A percentile compares a stretch with the other conserved stretches of the same genome.
These are phyloP conservation scores for Fraxinus nigra DNA, from an alignment of 305 asterid genomes.

Conservation along the genomic window DNA sequence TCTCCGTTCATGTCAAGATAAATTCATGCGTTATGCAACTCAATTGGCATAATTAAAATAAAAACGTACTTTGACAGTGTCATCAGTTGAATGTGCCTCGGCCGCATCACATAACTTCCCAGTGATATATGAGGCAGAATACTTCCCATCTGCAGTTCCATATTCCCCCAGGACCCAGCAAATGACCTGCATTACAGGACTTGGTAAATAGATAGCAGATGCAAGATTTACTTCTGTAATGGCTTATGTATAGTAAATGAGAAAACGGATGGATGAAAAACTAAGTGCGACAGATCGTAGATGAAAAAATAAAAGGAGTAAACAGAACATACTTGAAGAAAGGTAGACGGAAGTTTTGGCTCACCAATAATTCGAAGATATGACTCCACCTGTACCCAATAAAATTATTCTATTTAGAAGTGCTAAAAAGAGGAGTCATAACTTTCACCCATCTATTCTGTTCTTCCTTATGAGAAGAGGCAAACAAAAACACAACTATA, in stretches of 20 bases:
- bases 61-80: conserved; percentile 70
- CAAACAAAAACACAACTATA: not conserved
- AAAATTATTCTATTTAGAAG: conserved; percentile 29
- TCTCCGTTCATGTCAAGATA: not conserved
- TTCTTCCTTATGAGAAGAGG: not conserved
- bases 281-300: not conserved
- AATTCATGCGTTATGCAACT: not conserved
- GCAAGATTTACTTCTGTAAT: conserved; percentile 9
- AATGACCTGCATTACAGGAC: conserved; percentile 57
- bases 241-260: not conserved
- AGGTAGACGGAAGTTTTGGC: conserved; percentile 94
- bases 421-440: conserved; percentile 25
- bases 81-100: conserved; percentile 92
- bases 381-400: conserved; percentile 83
- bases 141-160: conserved; percentile 90
- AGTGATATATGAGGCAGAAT: conserved; percentile 85
- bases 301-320: conserved; percentile 11
- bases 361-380: conserved; percentile 83
- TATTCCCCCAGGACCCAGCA: conserved; percentile 99
- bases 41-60: conserved; percentile 6
- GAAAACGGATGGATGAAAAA: not conserved
- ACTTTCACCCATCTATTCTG: conserved; percentile 2
- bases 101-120: conserved; percentile 92
- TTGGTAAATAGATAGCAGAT: not conserved
- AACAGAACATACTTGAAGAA: conserved; percentile 70